A percentile compares a stretch with the other conserved stretches of the same genome.
These are phyloP conservation scores for Thyridium curvatum DNA, from an alignment of 2,329 filamentous ascomycete genomes.

Conservation along the genomic window DNA sequence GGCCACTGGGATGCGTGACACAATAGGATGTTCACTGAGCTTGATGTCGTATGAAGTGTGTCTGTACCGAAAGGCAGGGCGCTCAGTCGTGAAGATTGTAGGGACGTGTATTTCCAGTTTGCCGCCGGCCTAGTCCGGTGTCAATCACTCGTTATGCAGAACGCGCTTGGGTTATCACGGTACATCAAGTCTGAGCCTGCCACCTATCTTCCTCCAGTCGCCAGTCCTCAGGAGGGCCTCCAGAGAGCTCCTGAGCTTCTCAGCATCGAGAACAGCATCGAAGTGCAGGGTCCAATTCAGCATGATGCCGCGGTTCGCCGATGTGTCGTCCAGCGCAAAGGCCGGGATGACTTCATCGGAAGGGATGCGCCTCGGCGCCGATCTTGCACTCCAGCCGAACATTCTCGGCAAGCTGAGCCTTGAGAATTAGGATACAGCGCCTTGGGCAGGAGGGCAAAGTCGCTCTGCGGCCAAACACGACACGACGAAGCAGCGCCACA, in stretches of 20 bases:
- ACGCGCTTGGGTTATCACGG: background rate
- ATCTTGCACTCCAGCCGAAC: too few relatives aligned
- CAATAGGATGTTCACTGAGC: slow-evolving; percentile 32
- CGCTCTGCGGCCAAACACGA: too few relatives aligned
- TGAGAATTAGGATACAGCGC: too few relatives aligned
- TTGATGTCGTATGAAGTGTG: slow-evolving; percentile 24
- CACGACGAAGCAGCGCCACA: too few relatives aligned
- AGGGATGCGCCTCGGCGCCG: background rate
- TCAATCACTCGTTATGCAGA: background rate
- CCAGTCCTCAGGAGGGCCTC: slow-evolving; percentile 30
- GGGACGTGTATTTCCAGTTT: slow-evolving; percentile 26
- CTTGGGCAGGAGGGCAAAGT: too few relatives aligned
- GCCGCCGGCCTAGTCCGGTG: slow-evolving; percentile 7
- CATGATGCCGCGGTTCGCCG: slow-evolving; percentile 10
- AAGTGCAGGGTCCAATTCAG: slow-evolving; percentile 33
- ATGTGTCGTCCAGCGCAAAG: background rate
- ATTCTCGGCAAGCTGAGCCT: too few relatives aligned
- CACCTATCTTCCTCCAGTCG: slow-evolving; percentile 40
- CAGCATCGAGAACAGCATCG: slow-evolving; percentile 37
- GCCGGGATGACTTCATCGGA: background rate
- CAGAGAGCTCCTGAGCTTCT: slow-evolving; percentile 28
- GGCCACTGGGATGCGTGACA: too few relatives aligned
- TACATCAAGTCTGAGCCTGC: slow-evolving; percentile 32
- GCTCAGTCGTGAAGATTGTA: slow-evolving; percentile 15
- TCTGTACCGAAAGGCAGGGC: slow-evolving; percentile 33